Evolutionary conservation across 352 stramenopile species (phyloP).

Genomic region (Phytopythium cucurbitacearum): DNA sequence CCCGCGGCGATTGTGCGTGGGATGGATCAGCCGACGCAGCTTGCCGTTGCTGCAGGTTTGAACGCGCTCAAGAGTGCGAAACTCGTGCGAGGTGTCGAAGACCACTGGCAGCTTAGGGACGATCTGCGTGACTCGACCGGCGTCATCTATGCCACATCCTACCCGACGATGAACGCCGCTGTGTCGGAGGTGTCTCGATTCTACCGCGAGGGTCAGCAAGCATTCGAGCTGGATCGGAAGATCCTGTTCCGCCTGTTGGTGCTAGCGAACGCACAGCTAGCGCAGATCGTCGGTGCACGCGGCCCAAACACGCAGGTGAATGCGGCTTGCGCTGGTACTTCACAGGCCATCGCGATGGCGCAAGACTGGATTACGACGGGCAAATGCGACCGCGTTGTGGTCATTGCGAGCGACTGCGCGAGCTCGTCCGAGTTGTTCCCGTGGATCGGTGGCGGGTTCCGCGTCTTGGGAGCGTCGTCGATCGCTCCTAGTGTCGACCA

Average conservation of each 20-base stretch:
- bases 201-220: slow-evolving; percentile 13
- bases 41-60: slow-evolving; percentile 92
- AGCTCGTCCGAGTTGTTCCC: slow-evolving; percentile 89
- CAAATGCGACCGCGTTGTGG: slow-evolving; percentile 92
- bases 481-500: slow-evolving; percentile 70
- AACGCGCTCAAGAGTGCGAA: slow-evolving; percentile 91
- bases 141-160: slow-evolving; percentile 95
- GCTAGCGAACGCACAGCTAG: slow-evolving; percentile 94
- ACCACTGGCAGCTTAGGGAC: slow-evolving; percentile 88
- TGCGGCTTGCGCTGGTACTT: slow-evolving; percentile 93
- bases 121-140: slow-evolving; percentile 84
- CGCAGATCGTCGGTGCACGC: slow-evolving; percentile 91
- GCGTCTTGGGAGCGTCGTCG: slow-evolving; percentile 90
- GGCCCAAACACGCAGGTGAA: slow-evolving; percentile 97
- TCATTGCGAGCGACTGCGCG: slow-evolving; percentile 93
- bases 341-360: slow-evolving; percentile 89
- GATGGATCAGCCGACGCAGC: slow-evolving; percentile 94
- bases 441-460: slow-evolving; percentile 94
- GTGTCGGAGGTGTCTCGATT: slow-evolving; percentile 89
- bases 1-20: slow-evolving; percentile 84
- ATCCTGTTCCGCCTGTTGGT: slow-evolving; percentile 96
- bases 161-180: slow-evolving; percentile 93
- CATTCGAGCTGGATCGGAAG: slow-evolving; percentile 95
- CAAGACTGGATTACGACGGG: slow-evolving; percentile 93
- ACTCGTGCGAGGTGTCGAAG: slow-evolving; percentile 50